Evolutionary conservation across 1,139 yeast species (phyloP), one percentile per base, ranked within the genome.

Genomic region (Magnusiomyces ingens): DNA sequence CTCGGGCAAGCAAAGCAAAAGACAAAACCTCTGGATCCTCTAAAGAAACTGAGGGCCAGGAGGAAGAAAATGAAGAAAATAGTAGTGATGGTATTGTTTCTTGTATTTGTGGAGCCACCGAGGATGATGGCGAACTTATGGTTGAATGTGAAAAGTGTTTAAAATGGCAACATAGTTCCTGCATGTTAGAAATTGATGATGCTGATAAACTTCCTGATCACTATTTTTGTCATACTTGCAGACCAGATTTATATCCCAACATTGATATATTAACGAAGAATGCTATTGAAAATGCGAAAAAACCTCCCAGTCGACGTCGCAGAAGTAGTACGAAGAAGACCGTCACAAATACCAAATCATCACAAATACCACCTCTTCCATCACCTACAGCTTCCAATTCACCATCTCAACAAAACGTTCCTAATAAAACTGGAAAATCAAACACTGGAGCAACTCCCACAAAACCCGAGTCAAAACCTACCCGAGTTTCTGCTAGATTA

Each of bases 161-260:
- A 52, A 81, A 89, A 12, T 89, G 96, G 96, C 96, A 89, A 65
- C 96, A 89, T 66, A 80, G 83, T 38, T 73, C 69, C 53, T 89
- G 96, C 68, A 78, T 86, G 78, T 78, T 86, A 48, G 82, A 76
- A 48, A 68, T 76, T 61, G 66, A 68, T 19, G 70, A 68, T 52
- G 70, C 68, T 49, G 64, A 66, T 3, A 68, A 65, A 36, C 63
- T 75, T 1, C 82, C 84, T 0, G 75, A 75, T 10, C 65, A 67
- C 35, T 82, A 82, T 62, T 59, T 62, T 29, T 82, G 87, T 66
- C 74, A 73, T 55, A 66, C 69, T 35, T 82, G 88, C 64, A 74
- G 72, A 53, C 78, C 80, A 1, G 62, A 63, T 1, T 58, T 66
- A 46, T 77, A 73, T 59, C 64, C 67, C 12, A 59, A 67, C 13